phyloP scores from a whole-genome alignment of 176 grass and related monocot species.

The Cymbopogon citratus region DNA sequence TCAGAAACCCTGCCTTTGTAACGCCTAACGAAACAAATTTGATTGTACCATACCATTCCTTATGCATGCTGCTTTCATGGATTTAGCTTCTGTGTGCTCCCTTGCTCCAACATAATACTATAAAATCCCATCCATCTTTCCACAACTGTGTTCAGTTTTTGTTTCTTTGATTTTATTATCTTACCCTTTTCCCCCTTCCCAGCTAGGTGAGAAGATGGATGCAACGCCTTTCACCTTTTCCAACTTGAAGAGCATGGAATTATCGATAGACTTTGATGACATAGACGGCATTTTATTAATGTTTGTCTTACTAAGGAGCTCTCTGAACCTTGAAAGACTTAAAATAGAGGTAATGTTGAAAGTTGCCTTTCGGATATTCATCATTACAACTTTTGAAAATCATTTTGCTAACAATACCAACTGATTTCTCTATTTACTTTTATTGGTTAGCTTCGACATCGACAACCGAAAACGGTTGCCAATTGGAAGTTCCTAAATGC shows the following conservation, averaged over 20 bases:
- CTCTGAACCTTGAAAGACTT: constrained; percentile 16
- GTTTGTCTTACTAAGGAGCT: constrained; percentile 14
- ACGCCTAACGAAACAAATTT: too few species aligned
- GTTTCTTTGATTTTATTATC: too few species aligned
- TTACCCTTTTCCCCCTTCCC: neutral
- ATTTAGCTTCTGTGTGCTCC: too few species aligned
- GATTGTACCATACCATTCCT: too few species aligned
- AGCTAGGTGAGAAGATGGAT: neutral
- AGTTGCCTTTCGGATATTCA: neutral
- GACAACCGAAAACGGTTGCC: neutral
- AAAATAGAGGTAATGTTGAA: constrained; percentile 14
- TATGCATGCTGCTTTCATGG: too few species aligned
- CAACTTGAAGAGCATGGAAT: neutral
- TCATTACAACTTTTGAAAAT: neutral
- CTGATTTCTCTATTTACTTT: neutral
- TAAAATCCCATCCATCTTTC: too few species aligned
- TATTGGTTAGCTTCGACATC: neutral
- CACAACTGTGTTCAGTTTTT: too few species aligned
- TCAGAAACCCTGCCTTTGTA: too few species aligned
- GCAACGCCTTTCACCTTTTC: constrained; percentile 1
- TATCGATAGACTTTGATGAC: neutral
- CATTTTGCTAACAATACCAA: neutral
- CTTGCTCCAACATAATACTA: too few species aligned
- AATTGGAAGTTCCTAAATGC: neutral
- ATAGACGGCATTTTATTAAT: neutral